These are phyloP conservation scores for Rosa persica DNA, from an alignment of 306 rosid species.

Conservation along the genomic window DNA sequence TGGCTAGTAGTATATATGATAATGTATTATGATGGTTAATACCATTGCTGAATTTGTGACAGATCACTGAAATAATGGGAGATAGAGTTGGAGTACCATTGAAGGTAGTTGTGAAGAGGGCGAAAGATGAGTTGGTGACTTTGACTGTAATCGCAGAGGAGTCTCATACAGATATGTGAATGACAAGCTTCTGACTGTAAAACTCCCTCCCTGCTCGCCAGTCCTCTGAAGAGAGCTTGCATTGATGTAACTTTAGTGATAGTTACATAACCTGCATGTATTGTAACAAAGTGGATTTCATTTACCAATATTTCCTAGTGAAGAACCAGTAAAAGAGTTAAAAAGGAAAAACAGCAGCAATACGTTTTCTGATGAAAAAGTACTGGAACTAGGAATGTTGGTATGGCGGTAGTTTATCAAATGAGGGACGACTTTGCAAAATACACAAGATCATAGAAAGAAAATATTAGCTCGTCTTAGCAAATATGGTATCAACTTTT, in stretches of 20 bases:
- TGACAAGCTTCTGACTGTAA: neutral
- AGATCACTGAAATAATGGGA: constrained; percentile 75
- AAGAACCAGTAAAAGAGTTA: neutral
- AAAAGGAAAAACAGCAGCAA: neutral
- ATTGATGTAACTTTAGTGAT: neutral
- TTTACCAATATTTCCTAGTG: neutral
- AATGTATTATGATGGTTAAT: neutral
- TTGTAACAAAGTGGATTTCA: neutral
- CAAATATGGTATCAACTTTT: neutral
- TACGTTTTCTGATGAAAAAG: neutral
- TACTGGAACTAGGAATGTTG: too few relatives aligned
- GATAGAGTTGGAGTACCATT: constrained; percentile 70
- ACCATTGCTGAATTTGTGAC: constrained; percentile 26
- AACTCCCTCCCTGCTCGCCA: neutral
- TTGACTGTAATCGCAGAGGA: constrained; percentile 77
- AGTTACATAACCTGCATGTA: neutral
- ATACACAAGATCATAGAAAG: neutral
- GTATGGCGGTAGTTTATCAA: neutral
- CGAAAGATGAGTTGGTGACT: constrained; percentile 36
- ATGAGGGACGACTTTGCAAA: neutral
- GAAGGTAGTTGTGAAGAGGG: constrained; percentile 60
- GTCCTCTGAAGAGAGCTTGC: neutral
- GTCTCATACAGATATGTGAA: constrained; percentile 50
- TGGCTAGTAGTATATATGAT: neutral
- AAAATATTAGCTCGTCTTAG: neutral